Base-by-base conservation (phyloP, 805 yeast genomes). In the Ogataea allantospora region DNA sequence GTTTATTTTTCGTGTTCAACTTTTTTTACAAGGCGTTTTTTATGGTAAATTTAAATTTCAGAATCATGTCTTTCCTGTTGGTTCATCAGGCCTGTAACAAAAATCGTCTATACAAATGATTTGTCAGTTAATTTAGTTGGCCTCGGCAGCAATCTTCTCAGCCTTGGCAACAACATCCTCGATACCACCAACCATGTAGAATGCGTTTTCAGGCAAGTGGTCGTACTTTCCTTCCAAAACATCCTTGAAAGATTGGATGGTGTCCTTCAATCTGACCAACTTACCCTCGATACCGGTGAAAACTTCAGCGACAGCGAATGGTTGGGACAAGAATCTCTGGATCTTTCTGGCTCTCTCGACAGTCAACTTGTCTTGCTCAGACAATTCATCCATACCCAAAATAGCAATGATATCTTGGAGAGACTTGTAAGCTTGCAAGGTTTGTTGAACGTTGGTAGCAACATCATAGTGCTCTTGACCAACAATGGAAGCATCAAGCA, bases 291-390 rank as follows among this genome's bases (percentile, higher is more conserved):
- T 88, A 88, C 99, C 99, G 62, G 99, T 93, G 89, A 93, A 93
- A 66, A 93, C 98, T 78, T 93, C 96, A 60, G 99, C 99, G 58
- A 93, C 99, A 48, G 98, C 93, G 74, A 93, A 93, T 61, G 99
- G 99, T 80, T 93, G 99, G 64, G 99, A 93, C 71, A 93, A 80
- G 95, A 93, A 93, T 80, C 98, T 87, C 79, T 93, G 98, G 66
- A 93, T 88, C 85, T 93, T 93, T 81, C 99, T 88, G 62, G 99
- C 99, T 81, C 99, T 91, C 82, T 93, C 99, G 71, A 93, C 99
- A 55, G 98, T 91, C 69, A 93, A 83, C 78, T 93, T 93, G 77
- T 93, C 99, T 62, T 82, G 75, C 80, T 93, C 99, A 56, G 97
- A 88, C 77, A 93, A 83, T 80, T 93, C 99, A 75, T 93, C 99